Evolutionary conservation across 768 basidiomycete species (phyloP).

Genomic region (Megacollybia marginata): DNA sequence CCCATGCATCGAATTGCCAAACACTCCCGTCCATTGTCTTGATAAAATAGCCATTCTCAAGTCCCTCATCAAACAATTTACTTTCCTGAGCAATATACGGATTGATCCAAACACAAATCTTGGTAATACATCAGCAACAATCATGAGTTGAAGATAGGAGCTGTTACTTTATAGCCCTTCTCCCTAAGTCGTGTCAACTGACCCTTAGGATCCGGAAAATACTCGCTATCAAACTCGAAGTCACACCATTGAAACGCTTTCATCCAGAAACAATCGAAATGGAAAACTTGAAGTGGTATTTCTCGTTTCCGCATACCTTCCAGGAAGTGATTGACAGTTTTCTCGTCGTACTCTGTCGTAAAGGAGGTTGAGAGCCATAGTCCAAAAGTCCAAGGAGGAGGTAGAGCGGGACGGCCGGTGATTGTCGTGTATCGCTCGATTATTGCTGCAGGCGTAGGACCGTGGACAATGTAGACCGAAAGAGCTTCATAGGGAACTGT

Average conservation of each 20-base stretch:
- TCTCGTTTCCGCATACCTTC: constrained; percentile 33
- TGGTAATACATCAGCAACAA: neutral
- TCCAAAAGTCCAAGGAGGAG: constrained; percentile 42
- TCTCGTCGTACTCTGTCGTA: constrained; percentile 35
- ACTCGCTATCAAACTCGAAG: constrained; percentile 38
- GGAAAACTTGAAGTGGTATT: constrained; percentile 34
- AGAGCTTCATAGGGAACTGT: constrained; percentile 31
- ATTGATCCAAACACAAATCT: constrained; percentile 30
- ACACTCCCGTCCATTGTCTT: constrained; percentile 35
- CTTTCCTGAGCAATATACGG: constrained; percentile 35
- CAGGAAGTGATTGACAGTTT: constrained; percentile 36
- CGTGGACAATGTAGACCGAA: constrained; percentile 35
- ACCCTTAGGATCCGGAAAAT: constrained; percentile 36
- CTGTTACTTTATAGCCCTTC: constrained; percentile 32
- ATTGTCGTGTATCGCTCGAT: constrained; percentile 26
- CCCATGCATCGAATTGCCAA: constrained; percentile 34
- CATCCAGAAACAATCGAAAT: constrained; percentile 40
- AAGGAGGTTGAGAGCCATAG: constrained; percentile 44
- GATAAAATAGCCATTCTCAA: constrained; percentile 35
- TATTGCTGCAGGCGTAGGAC: constrained; percentile 22
- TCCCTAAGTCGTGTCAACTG: constrained; percentile 27
- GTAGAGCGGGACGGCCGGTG: constrained; percentile 34
- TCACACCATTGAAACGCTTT: constrained; percentile 30
- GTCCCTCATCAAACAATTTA: constrained; percentile 35
- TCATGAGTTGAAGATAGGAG: constrained; percentile 5